These are phyloP conservation scores for Ceratobasidium sp. DNA, from an alignment of 1,284 basidiomycete genomes.

Conservation along the genomic window DNA sequence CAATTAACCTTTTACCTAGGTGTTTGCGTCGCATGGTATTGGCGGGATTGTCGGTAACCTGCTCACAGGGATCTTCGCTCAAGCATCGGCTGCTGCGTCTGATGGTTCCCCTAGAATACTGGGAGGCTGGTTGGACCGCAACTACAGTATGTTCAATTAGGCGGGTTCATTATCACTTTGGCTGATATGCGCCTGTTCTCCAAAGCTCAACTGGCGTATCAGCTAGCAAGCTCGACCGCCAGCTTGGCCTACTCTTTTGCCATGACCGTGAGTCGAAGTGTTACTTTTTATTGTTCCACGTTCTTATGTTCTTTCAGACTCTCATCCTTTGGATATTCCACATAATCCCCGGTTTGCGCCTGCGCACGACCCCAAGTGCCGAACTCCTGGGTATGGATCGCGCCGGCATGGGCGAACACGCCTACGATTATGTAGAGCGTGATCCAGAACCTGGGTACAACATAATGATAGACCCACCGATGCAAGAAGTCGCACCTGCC, in stretches of 20 bases:
- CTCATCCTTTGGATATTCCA: constrained; percentile 94
- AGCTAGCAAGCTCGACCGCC: constrained; percentile 85
- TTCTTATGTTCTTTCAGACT: constrained; percentile 62
- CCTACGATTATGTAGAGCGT: constrained; percentile 89
- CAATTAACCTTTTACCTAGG: neutral
- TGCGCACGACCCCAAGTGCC: constrained; percentile 83
- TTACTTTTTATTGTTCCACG: neutral
- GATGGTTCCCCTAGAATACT: constrained; percentile 65
- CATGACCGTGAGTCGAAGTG: constrained; percentile 71
- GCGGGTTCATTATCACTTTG: neutral
- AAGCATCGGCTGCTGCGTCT: constrained; percentile 83
- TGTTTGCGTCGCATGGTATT: constrained; percentile 88
- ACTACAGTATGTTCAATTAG: constrained; percentile 62
- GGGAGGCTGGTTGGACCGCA: constrained; percentile 61
- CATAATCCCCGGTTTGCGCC: constrained; percentile 86
- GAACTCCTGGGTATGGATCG: constrained; percentile 96
- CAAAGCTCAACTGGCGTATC: constrained; percentile 82
- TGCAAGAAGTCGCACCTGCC: neutral
- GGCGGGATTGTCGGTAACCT: constrained; percentile 90
- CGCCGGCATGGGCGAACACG: constrained; percentile 92
- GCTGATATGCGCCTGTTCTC: constrained; percentile 37
- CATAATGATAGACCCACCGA: neutral
- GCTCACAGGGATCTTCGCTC: constrained; percentile 88
- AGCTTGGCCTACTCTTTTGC: constrained; percentile 85
- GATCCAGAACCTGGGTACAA: constrained; percentile 64